Conservation (phyloP, 768 basidiomycete species). For the Xerocomellus amylosporus region DNA sequence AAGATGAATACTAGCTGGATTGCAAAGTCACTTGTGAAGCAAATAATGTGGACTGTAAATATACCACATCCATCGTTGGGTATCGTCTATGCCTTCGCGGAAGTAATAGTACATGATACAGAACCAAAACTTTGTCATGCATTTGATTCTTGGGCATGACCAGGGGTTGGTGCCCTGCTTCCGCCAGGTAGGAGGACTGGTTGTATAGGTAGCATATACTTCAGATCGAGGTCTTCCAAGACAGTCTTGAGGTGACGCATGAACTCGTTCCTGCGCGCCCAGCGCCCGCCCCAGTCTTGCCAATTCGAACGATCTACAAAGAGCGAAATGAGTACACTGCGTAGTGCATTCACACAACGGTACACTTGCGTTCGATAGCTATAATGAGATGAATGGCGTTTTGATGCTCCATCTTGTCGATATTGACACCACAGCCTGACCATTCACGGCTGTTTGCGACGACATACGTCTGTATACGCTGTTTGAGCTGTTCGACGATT, state of each 20-base stretch:
- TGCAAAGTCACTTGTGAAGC: background rate
- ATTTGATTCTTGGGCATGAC: background rate
- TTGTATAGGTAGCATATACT: constrained; percentile 69
- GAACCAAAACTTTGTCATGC: background rate
- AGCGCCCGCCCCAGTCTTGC: constrained; percentile 85
- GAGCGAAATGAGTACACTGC: background rate
- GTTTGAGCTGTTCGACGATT: constrained; percentile 61
- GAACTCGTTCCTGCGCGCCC: constrained; percentile 69
- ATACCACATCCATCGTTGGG: background rate
- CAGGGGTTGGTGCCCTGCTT: background rate
- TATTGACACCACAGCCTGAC: constrained; percentile 60
- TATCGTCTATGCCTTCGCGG: background rate
- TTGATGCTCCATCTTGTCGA: constrained; percentile 78
- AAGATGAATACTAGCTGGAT: background rate
- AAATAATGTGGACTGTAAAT: background rate
- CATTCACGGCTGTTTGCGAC: constrained; percentile 68
- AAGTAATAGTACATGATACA: background rate
- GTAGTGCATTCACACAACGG: background rate
- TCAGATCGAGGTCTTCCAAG: constrained; percentile 71
- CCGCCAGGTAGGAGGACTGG: constrained; percentile 54
- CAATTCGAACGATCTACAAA: constrained; percentile 69
- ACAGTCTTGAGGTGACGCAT: constrained; percentile 72
- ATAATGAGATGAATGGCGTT: constrained; percentile 66
- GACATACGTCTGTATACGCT: constrained; percentile 59
- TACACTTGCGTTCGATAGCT: constrained; percentile 65